Evolutionary conservation across 352 stramenopile genomes (phyloP).

Genomic region (Pythium aquatile): DNA sequence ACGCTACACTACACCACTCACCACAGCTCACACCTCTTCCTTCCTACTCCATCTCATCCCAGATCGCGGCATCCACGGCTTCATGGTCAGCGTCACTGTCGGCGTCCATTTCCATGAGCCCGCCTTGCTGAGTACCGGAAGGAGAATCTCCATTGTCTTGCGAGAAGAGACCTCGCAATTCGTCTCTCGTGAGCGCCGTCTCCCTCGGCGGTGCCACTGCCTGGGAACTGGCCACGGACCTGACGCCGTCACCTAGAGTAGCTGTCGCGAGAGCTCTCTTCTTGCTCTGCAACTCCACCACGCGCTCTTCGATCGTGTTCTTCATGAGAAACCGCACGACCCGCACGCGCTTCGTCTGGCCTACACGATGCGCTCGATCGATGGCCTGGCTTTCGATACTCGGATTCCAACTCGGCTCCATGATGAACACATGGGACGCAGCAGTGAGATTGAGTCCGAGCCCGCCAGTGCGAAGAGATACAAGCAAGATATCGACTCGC

Average conservation of each 20-base stretch:
- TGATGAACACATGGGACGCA: constrained; percentile 91
- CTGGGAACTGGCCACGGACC: constrained; percentile 8
- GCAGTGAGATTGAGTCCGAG: constrained; percentile 92
- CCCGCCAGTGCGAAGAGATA: constrained; percentile 87
- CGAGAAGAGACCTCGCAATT: constrained; percentile 51
- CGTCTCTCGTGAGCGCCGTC: constrained; percentile 38
- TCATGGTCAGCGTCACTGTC: constrained; percentile 9
- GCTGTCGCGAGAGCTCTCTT: constrained; percentile 81
- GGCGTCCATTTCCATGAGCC: not conserved
- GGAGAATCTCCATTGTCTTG: constrained; percentile 20
- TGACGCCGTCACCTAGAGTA: constrained; percentile 52
- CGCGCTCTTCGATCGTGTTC: constrained; percentile 89
- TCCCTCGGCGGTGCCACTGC: constrained; percentile 22
- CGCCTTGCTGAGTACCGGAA: not conserved
- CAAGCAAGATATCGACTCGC: constrained; percentile 77
- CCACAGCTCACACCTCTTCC: not conserved
- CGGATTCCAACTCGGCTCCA: constrained; percentile 92
- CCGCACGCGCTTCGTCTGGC: constrained; percentile 65
- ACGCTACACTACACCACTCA: not conserved
- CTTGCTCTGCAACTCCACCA: constrained; percentile 86
- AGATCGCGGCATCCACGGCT: constrained; percentile 21
- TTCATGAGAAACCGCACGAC: constrained; percentile 86
- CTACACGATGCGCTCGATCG: constrained; percentile 87
- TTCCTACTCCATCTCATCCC: constrained; percentile 26
- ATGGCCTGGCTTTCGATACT: constrained; percentile 90